Percentiles rank a stretch among this genome's conserved stretches.
Conservation (phyloP, 2,329 filamentous ascomycete genomes). For the Apiospora koreana region DNA sequence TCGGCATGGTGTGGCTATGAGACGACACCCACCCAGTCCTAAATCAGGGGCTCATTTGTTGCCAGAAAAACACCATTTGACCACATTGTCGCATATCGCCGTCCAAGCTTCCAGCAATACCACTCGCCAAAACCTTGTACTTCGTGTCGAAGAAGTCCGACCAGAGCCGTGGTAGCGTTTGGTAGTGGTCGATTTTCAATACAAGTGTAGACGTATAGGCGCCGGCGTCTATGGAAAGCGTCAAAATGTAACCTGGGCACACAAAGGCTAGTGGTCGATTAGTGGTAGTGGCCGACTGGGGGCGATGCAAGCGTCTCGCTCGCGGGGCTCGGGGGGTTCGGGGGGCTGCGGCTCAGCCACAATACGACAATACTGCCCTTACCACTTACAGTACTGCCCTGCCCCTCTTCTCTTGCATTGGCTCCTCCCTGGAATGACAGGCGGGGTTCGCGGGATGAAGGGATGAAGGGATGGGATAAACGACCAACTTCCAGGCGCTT, state of each 20-base stretch:
- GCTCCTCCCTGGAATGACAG: background rate
- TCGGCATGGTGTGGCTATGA: background rate
- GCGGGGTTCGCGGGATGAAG: background rate
- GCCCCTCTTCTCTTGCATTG: background rate
- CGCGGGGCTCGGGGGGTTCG: background rate
- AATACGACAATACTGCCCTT: too few relatives aligned
- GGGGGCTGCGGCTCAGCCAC: background rate
- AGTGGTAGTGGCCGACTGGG: background rate
- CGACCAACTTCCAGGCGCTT: background rate
- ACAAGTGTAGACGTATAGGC: background rate
- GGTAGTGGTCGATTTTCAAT: background rate
- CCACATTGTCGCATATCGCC: background rate
- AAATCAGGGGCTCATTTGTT: background rate
- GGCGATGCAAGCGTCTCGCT: constrained; percentile 3
- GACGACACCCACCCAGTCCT: background rate
- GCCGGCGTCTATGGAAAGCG: background rate
- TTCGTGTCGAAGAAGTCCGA: background rate
- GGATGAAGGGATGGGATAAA: background rate
- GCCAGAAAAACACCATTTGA: background rate
- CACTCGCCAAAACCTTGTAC: background rate
- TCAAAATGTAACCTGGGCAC: background rate
- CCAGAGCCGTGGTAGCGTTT: background rate
- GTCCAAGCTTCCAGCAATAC: background rate
- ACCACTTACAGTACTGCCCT: too few relatives aligned
- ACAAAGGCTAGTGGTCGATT: background rate